Percentiles rank a stretch among this genome's conserved stretches.
These are phyloP conservation scores for Vigna mungo DNA, from an alignment of 306 rosid genomes.

Conservation along the genomic window DNA sequence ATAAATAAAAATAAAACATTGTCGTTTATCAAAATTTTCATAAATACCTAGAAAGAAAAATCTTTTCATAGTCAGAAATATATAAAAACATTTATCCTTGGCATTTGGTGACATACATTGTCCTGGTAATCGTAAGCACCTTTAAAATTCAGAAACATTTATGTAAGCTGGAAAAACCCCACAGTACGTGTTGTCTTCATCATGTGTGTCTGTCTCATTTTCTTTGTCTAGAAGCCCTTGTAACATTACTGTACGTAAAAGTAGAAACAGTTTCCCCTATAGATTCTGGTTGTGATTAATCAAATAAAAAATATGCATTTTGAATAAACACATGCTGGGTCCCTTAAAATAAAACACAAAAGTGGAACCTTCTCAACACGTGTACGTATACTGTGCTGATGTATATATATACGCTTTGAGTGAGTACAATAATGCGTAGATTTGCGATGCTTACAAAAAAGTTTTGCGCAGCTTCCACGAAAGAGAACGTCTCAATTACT, in stretches of 20 bases:
- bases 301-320: neutral
- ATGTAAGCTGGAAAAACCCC: neutral
- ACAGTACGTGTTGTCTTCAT: neutral
- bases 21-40: no score
- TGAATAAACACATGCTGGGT: neutral
- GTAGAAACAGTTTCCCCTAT: neutral
- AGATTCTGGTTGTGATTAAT: neutral
- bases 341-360: conserved; percentile 15
- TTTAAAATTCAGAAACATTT: no score
- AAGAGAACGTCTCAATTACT: conserved; percentile 13
- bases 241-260: neutral
- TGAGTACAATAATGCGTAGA: neutral
- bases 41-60: no score
- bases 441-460: neutral
- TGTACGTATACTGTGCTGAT: no score
- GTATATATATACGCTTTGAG: neutral
- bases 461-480: conserved; percentile 22
- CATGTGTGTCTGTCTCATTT: neutral
- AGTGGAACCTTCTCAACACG: conserved; percentile 16
- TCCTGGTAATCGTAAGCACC: no score
- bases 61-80: no score
- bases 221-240: neutral
- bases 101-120: no score
- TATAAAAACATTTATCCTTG: no score
- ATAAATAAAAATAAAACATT: no score